Evolutionary conservation across 345 rosid genomes (phyloP).

Genomic region (Rhodamnia rubescens): DNA sequence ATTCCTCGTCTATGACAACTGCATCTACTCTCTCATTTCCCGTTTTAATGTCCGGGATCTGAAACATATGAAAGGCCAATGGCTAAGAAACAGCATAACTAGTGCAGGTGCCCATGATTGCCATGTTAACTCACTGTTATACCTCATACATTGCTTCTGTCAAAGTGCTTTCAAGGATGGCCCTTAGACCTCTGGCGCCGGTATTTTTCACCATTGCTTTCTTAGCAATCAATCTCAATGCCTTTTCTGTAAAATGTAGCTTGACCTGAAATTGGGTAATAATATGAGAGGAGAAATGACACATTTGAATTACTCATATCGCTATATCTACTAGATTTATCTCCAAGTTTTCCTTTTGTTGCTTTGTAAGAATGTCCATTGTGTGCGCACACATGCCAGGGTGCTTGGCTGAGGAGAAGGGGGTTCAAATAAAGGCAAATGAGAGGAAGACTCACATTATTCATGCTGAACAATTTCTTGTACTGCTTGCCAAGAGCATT

Average conservation of each 20-base stretch:
- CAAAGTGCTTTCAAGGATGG: slow-evolving; percentile 78
- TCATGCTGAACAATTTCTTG: slow-evolving; percentile 88
- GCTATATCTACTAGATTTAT: neutral
- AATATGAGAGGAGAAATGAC: neutral
- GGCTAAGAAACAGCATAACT: neutral
- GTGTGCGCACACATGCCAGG: neutral
- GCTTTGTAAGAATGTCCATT: neutral
- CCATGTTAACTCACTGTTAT: slow-evolving; percentile 4
- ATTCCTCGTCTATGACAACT: slow-evolving; percentile 72
- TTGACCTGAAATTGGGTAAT: slow-evolving; percentile 50
- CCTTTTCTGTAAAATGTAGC: slow-evolving; percentile 74
- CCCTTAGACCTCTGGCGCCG: slow-evolving; percentile 90
- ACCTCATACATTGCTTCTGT: slow-evolving; percentile 99
- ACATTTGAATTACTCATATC: neutral
- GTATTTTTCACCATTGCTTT: slow-evolving; percentile 88
- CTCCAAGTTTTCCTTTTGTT: neutral
- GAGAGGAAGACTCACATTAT: slow-evolving; percentile 41
- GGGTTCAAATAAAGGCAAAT: neutral
- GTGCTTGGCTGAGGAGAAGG: neutral
- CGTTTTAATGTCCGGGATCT: slow-evolving; percentile 72
- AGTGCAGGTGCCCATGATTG: neutral
- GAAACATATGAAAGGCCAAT: slow-evolving; percentile 8
- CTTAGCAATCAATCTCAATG: slow-evolving; percentile 63
- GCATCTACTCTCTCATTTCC: slow-evolving; percentile 68
- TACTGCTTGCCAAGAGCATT: slow-evolving; percentile 94